phyloP scores from a whole-genome alignment of 2,329 filamentous ascomycete species.

The Neophaeococcomyces aloes region DNA sequence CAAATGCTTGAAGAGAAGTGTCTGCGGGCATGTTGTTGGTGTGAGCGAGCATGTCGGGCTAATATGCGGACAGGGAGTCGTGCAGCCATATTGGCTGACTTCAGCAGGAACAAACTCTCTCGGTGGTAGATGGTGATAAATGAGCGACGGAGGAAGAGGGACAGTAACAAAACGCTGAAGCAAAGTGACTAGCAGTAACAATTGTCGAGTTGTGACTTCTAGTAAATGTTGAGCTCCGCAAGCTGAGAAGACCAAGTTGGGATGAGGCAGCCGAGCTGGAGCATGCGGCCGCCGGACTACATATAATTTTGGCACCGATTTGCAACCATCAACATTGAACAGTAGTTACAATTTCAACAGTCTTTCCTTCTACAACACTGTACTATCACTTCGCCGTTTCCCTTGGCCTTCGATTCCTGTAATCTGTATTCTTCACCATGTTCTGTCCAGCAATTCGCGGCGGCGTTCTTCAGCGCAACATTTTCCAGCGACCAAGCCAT shows the following conservation, averaged over 20 bases:
- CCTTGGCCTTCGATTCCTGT: no score
- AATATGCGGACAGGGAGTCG: conserved; percentile 19
- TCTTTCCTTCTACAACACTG: no score
- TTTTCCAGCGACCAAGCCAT: not conserved
- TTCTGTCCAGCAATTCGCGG: not conserved
- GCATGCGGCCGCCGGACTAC: no score
- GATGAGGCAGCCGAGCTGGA: no score
- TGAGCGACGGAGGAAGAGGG: not conserved
- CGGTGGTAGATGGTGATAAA: not conserved
- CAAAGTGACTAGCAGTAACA: not conserved
- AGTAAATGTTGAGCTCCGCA: not conserved
- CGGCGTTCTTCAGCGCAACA: not conserved
- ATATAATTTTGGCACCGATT: no score
- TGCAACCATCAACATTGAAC: no score
- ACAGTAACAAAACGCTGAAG: not conserved
- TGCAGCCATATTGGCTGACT: conserved; percentile 15
- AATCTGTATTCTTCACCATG: no score
- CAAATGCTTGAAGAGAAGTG: conserved; percentile 14
- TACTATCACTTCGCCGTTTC: no score
- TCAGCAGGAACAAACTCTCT: not conserved
- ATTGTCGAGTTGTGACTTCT: not conserved
- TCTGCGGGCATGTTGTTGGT: conserved; percentile 12
- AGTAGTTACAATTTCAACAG: no score
- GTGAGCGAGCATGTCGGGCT: conserved; percentile 16
- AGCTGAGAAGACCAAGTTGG: not conserved